Percentiles rank a stretch among this genome's conserved stretches.
phyloP scores from a whole-genome alignment of 1,284 basidiomycete genomes.

The Irpex sp. region DNA sequence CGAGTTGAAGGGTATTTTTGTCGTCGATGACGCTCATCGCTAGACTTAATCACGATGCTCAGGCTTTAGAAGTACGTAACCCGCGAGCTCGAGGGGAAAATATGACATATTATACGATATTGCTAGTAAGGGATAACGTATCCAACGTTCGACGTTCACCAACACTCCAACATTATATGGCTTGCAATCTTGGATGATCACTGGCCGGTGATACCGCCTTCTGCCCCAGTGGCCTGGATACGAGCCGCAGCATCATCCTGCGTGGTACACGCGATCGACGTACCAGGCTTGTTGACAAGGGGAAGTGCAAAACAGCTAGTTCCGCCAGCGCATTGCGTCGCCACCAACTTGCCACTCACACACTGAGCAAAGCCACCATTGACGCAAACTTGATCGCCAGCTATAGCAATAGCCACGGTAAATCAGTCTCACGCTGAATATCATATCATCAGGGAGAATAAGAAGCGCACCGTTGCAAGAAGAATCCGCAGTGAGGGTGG shows the following conservation, averaged over 20 bases:
- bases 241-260: constrained; percentile 46
- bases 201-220: constrained; percentile 31
- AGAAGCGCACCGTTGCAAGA: constrained; percentile 32
- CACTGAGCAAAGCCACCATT: constrained; percentile 33
- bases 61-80: too few relatives aligned
- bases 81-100: too few relatives aligned
- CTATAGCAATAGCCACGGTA: constrained; percentile 11
- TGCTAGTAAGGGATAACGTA: too few relatives aligned
- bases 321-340: constrained; percentile 34
- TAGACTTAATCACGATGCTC: too few relatives aligned
- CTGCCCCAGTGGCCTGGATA: constrained; percentile 49
- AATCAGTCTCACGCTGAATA: background rate
- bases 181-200: background rate
- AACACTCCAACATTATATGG: too few relatives aligned
- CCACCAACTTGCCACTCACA: constrained; percentile 36
- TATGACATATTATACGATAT: too few relatives aligned
- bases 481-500: constrained; percentile 34
- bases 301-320: constrained; percentile 49
- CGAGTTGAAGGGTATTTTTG: too few relatives aligned
- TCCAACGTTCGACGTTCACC: too few relatives aligned
- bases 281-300: constrained; percentile 13
- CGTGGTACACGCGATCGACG: constrained; percentile 50
- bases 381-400: constrained; percentile 23
- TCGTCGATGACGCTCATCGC: too few relatives aligned
- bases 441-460: background rate